Evolutionary conservation across 163 green algal genomes (phyloP), one percentile per base, ranked within the genome.

Genomic region (Chlamydomonas reinhardtii): DNA sequence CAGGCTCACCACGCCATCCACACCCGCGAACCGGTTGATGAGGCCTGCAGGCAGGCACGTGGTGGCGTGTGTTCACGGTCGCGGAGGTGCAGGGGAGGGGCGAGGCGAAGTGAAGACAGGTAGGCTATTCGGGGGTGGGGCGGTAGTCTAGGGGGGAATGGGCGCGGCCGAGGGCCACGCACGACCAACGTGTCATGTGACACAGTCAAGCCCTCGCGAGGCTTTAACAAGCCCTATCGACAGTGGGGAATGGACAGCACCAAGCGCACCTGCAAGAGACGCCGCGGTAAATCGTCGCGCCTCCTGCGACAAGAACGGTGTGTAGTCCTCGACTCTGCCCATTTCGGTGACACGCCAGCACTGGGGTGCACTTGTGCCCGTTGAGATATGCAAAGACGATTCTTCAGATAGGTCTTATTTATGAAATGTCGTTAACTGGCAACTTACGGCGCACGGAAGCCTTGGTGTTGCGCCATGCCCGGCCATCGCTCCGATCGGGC

Each of bases 1-100:
- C 39, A 96, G 81, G 9, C 75, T 90, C 8, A 96, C 87, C 4
- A 94, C 82, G 20, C 86, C 94, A 22, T 84, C 54, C 32, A 84
- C 68, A 22, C 83, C 77, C 5, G 72, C 19, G 73, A 91, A 91
- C 5, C 70, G 48, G 39, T 82, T 61, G 20, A 91, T 65, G 16
- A 91, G 78, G 59, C 64, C 88, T 91, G 76, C 8, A 34, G 9
- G 64, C 64, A 25, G 27, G 4, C 25, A 27, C 27, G 25, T 6
- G 64, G 4, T 25, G 27, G n/a, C 29, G 64, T 11, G 15, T 2
- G 24, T 6, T 20, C 2, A 19, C 12, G 37, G 24, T 4, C 17
- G 32, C 16, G 68, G 43, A 76, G 35, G 69, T 73, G n/a, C 29
- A 24, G 65, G 64, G 17, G 27, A 5, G 19, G 25, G 64, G 25